Evolutionary conservation across 208 protist genomes (phyloP).

Genomic region (Herpetomonas samuelpessoai): DNA sequence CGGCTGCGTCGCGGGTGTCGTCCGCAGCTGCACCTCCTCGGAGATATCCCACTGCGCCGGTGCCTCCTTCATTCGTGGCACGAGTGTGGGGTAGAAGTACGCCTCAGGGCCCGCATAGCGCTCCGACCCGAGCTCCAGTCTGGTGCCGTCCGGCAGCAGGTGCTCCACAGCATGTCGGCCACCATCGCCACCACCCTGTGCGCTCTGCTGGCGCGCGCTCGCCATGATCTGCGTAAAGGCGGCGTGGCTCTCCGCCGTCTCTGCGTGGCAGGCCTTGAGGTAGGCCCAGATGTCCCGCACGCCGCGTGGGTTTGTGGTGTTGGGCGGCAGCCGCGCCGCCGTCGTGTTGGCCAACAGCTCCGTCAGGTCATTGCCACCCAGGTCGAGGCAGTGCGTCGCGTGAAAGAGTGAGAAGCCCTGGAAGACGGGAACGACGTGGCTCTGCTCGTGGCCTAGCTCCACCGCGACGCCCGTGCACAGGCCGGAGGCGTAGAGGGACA

Average conservation of each 20-base stretch:
- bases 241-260: conserved; percentile 29
- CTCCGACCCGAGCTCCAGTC: conserved; percentile 54
- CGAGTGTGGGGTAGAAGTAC: conserved; percentile 71
- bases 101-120: conserved; percentile 63
- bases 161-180: conserved; percentile 36
- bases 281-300: conserved; percentile 64
- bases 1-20: conserved; percentile 25
- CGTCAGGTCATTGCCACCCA: conserved; percentile 83
- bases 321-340: conserved; percentile 25
- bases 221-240: conserved; percentile 6
- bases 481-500: conserved; percentile 87
- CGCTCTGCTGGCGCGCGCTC: too few species aligned
- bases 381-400: conserved; percentile 74
- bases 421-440: conserved; percentile 98
- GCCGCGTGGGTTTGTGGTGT: conserved; percentile 35
- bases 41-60: conserved; percentile 43
- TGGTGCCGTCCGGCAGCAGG: conserved; percentile 76
- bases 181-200: not conserved
- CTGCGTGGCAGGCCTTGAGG: conserved; percentile 86
- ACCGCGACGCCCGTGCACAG: conserved; percentile 88
- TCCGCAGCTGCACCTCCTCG: conserved; percentile 70
- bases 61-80: conserved; percentile 28
- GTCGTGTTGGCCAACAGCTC: conserved; percentile 24
- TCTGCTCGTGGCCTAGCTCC: conserved; percentile 96
- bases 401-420: conserved; percentile 95